Evolutionary conservation across 164 flowering plant species (phyloP).

Genomic region (Amborella trichopoda): DNA sequence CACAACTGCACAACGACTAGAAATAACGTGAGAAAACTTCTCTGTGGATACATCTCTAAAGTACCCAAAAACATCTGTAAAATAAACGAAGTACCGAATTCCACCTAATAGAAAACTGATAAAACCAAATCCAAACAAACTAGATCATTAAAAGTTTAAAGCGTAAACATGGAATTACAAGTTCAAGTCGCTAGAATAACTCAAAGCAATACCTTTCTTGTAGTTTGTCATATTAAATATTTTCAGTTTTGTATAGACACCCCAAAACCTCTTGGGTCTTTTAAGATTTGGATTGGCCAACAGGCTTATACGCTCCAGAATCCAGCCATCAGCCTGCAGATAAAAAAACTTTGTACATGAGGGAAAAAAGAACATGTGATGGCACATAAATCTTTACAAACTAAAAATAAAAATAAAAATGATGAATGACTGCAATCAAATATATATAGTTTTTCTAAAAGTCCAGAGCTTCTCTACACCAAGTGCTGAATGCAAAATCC

Average conservation of each 20-base stretch:
- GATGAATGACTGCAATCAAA: neutral
- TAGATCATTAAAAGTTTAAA: no score
- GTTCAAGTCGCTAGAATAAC: neutral
- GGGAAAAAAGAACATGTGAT: neutral
- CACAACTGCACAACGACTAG: conserved; percentile 49
- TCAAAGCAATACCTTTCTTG: conserved; percentile 50
- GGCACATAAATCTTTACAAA: neutral
- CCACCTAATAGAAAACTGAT: neutral
- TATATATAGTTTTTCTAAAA: neutral
- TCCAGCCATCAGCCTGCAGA: conserved; percentile 99
- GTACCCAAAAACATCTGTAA: neutral
- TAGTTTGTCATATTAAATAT: conserved; percentile 89
- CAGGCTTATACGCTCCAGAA: conserved; percentile 67
- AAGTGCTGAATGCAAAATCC: no score
- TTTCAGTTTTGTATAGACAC: conserved; percentile 92
- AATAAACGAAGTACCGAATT: neutral
- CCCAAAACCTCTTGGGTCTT: conserved; percentile 94
- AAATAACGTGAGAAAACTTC: neutral
- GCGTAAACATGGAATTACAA: neutral
- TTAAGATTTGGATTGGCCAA: conserved; percentile 89
- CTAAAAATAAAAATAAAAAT: neutral
- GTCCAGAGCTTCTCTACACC: no score
- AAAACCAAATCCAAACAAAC: no score
- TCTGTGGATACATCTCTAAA: neutral
- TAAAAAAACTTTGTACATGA: neutral